These are phyloP conservation scores for Serpula lacrymans DNA, from an alignment of 768 basidiomycete genomes.

Conservation along the genomic window DNA sequence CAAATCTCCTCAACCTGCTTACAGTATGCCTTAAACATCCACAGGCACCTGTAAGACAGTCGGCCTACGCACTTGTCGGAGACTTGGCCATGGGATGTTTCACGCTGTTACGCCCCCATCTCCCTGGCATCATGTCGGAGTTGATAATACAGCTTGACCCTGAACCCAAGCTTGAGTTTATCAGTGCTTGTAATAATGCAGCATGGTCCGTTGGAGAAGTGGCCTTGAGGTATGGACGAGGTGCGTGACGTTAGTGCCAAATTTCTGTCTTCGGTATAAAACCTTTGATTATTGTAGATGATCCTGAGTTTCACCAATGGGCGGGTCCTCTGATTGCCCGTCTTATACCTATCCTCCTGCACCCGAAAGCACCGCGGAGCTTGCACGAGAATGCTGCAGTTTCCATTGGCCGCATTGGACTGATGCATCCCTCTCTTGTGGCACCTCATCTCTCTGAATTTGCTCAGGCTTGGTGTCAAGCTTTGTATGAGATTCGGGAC, in stretches of 20 bases:
- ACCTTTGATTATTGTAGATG: slow-evolving; percentile 42
- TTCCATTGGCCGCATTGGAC: slow-evolving; percentile 92
- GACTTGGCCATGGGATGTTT: slow-evolving; percentile 98
- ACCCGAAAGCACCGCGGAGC: slow-evolving; percentile 89
- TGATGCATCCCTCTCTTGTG: slow-evolving; percentile 86
- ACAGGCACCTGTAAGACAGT: slow-evolving; percentile 92
- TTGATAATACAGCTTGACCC: slow-evolving; percentile 88
- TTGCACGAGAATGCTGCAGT: slow-evolving; percentile 98
- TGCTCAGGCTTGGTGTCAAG: slow-evolving; percentile 95
- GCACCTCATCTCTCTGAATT: slow-evolving; percentile 89
- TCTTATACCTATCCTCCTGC: slow-evolving; percentile 89
- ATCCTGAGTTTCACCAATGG: slow-evolving; percentile 88
- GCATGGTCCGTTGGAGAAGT: slow-evolving; percentile 99
- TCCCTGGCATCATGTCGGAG: slow-evolving; percentile 87
- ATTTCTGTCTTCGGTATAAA: slow-evolving; percentile 1
- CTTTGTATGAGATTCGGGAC: slow-evolving; percentile 96
- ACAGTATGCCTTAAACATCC: slow-evolving; percentile 93
- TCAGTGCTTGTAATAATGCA: slow-evolving; percentile 98
- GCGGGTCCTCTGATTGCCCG: slow-evolving; percentile 83
- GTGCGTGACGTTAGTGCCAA: slow-evolving; percentile 36
- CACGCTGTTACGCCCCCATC: slow-evolving; percentile 74
- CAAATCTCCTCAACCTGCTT: slow-evolving; percentile 77
- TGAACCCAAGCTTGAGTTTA: slow-evolving; percentile 89
- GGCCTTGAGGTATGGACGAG: slow-evolving; percentile 83
- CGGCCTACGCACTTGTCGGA: slow-evolving; percentile 96